A percentile compares a stretch with the other conserved stretches of the same genome.
These are phyloP conservation scores for Ogataea hybrid DNA, from an alignment of 1,139 yeast species.

Conservation along the genomic window DNA sequence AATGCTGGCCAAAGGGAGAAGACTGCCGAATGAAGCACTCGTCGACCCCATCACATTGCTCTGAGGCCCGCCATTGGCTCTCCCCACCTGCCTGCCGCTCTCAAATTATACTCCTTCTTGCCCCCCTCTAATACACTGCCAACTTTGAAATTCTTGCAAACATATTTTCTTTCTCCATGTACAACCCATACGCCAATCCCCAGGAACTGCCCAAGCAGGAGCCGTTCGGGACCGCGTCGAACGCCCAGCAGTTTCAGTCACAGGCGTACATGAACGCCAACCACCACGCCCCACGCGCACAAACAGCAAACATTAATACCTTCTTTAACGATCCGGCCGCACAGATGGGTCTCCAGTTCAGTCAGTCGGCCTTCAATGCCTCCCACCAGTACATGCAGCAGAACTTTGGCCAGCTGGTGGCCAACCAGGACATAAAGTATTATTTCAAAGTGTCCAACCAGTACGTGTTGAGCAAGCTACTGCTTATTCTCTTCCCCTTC, in stretches of 20 bases:
- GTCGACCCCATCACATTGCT: no score
- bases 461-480: slow-evolving; percentile 74
- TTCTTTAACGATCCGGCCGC: slow-evolving; percentile 79
- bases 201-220: slow-evolving; percentile 10
- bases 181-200: slow-evolving; percentile 43
- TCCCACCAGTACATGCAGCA: slow-evolving; percentile 73
- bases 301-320: slow-evolving; percentile 30
- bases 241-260: slow-evolving; percentile 16
- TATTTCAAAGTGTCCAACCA: slow-evolving; percentile 91
- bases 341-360: slow-evolving; percentile 84
- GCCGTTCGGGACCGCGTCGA: slow-evolving; percentile 9
- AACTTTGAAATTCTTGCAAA: slow-evolving; percentile 2
- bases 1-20: no score
- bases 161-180: slow-evolving; percentile 34
- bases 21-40: no score
- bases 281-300: slow-evolving; percentile 20
- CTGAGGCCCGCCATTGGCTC: no score
- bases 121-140: slow-evolving; percentile 2
- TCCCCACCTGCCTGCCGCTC: no score
- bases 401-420: slow-evolving; percentile 57
- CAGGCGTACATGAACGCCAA: slow-evolving; percentile 28
- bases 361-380: slow-evolving; percentile 74
- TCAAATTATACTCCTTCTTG: no score
- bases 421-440: slow-evolving; percentile 61
- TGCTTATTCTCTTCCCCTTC: slow-evolving; percentile 82